Conservation (phyloP, 2,329 filamentous ascomycete genomes). For the Fusarium begoniae region DNA sequence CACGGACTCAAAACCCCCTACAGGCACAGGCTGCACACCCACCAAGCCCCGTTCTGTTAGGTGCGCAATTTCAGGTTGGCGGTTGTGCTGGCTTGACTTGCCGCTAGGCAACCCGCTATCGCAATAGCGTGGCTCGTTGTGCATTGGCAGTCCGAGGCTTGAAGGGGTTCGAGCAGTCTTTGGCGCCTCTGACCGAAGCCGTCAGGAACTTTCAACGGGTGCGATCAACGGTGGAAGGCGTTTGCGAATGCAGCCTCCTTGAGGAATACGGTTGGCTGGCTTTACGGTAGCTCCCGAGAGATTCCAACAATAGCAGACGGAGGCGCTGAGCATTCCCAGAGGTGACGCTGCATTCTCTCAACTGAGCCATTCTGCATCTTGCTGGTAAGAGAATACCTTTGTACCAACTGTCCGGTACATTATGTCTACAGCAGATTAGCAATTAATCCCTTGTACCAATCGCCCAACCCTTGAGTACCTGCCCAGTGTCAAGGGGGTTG, state of each 20-base stretch:
- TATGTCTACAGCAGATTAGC: neutral
- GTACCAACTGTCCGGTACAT: constrained; percentile 14
- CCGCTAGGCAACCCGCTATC: constrained; percentile 20
- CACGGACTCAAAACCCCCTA: constrained; percentile 27
- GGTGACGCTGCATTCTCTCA: constrained; percentile 5
- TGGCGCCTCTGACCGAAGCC: constrained; percentile 25
- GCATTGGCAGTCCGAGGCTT: constrained; percentile 8
- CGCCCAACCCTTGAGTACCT: constrained; percentile 22
- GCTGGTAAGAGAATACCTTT: constrained; percentile 26
- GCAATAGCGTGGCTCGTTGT: constrained; percentile 13
- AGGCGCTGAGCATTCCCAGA: constrained; percentile 22
- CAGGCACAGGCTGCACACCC: constrained; percentile 9
- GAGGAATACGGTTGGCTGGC: constrained; percentile 11
- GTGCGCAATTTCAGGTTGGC: constrained; percentile 40
- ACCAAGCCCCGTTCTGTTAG: constrained; percentile 21
- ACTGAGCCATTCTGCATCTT: constrained; percentile 28
- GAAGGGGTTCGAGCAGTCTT: constrained; percentile 16
- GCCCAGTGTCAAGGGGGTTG: constrained; percentile 13
- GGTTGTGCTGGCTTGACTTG: constrained; percentile 12
- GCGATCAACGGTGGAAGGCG: constrained; percentile 15
- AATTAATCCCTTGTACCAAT: constrained; percentile 18
- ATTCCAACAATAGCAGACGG: neutral
- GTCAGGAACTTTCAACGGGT: constrained; percentile 18
- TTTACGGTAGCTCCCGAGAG: constrained; percentile 1
- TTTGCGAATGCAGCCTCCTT: constrained; percentile 16